phyloP scores from a whole-genome alignment of 805 yeast genomes.

The Starmerella scarabaei region DNA sequence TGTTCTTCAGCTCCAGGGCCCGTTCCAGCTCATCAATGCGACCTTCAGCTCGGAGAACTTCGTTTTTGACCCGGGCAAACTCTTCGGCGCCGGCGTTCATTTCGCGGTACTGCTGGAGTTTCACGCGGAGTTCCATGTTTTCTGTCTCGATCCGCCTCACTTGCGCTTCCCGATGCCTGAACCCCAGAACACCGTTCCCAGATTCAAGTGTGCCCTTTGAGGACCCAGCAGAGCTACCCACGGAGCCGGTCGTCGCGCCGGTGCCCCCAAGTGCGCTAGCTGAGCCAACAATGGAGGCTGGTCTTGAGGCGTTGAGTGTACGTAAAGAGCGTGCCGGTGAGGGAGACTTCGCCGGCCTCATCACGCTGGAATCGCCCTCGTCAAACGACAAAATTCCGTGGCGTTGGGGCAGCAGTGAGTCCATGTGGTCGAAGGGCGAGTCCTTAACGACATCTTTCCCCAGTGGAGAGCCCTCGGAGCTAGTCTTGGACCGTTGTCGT shows the following conservation, averaged over 20 bases:
- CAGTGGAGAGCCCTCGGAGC: no score
- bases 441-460: no score
- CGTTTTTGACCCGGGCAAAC: constrained; percentile 1
- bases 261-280: background rate
- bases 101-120: constrained; percentile 14
- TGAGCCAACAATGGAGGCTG: background rate
- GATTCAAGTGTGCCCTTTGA: no score
- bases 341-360: no score
- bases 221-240: no score
- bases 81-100: constrained; percentile 10
- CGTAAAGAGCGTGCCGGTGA: no score
- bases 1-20: constrained; percentile 13
- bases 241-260: background rate
- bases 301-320: no score
- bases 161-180: constrained; percentile 10
- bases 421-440: constrained; percentile 3
- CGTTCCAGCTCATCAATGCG: constrained; percentile 14
- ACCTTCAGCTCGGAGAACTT: constrained; percentile 8
- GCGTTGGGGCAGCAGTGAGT: background rate
- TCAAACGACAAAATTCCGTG: background rate
- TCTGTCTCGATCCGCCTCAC: constrained; percentile 18
- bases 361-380: no score
- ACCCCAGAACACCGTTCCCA: background rate
- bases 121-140: constrained; percentile 18
- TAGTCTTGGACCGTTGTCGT: no score